Evolutionary conservation across 306 rosid species (phyloP).

Genomic region (Corylus americana): DNA sequence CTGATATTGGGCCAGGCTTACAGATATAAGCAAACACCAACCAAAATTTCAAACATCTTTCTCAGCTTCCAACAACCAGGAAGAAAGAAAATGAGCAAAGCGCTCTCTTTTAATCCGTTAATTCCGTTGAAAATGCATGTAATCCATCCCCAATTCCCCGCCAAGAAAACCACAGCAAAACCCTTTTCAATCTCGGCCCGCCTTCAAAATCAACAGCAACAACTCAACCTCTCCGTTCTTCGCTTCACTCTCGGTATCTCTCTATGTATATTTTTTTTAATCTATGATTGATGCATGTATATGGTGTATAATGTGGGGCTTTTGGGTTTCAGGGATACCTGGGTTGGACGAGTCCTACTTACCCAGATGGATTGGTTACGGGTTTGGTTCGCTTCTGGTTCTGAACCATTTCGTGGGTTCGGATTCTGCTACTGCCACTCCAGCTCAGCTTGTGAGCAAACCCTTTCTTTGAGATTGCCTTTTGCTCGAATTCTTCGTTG

Average conservation of each 20-base stretch:
- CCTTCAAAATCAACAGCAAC: constrained; percentile 53
- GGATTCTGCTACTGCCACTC: constrained; percentile 46
- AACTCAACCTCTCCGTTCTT: constrained; percentile 83
- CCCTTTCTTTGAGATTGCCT: background rate
- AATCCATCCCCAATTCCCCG: constrained; percentile 24
- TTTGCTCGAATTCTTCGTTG: background rate
- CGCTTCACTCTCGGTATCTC: constrained; percentile 82
- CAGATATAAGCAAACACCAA: background rate
- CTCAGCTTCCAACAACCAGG: constrained; percentile 12
- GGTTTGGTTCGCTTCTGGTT: constrained; percentile 79
- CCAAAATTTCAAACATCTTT: background rate
- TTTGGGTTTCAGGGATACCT: constrained; percentile 63
- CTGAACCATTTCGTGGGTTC: constrained; percentile 74
- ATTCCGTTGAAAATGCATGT: constrained; percentile 23
- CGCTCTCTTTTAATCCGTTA: constrained; percentile 34
- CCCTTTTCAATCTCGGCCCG: constrained; percentile 41
- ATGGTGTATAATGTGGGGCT: background rate
- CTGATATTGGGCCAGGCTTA: background rate
- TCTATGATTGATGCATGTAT: constrained; percentile 1
- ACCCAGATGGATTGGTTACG: constrained; percentile 96
- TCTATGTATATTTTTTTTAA: constrained; percentile 9
- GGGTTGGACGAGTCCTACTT: constrained; percentile 95
- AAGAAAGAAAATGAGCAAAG: constrained; percentile 35
- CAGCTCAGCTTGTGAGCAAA: constrained; percentile 63
- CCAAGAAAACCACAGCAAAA: constrained; percentile 30